Evolutionary conservation across 352 stramenopile species (phyloP), one percentile per base, ranked within the genome.

Genomic region (Paralagenidium karlingii): DNA sequence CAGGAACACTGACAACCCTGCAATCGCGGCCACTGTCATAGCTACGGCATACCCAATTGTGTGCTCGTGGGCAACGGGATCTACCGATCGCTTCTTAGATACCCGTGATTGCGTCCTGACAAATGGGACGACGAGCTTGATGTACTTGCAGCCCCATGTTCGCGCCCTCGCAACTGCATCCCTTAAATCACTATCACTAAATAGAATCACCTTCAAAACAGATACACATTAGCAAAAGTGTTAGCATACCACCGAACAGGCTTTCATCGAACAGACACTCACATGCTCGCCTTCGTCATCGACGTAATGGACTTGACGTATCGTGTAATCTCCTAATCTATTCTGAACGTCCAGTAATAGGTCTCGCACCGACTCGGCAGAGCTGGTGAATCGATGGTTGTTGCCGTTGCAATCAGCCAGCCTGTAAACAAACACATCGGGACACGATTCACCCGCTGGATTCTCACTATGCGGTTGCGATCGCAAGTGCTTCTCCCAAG

Each of bases 381-480:
- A 89, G 33, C 75, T 86, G 12, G 75, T 89, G 44, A 92, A 92
- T 2, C 78, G 75, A 22, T 92, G 78, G 36, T 81, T 92, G 42
- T 76, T 82, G 9, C 70, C 73, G 25, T 82, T 81, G 34, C 64
- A 80, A 43, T 92, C 78, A 3, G 71, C 69, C 34, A 92, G 53
- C 46, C 89, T 92, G 54, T 69, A 92, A 7, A 88, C 75, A 51
- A 92, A 92, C 38, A 67, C 68, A 18, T 66, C 54, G 3, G 64
- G 61, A 8, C 34, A 49, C n/a, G 12, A 24, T 42, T 68, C 55
- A 8, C 42, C 39, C 11, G 42, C 43, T 5, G 45, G 51, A 19
- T 49, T 40, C 12, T 74, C 60, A 5, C 34, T 24, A 18, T 24
- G 4, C 22, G 8, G 0, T 34, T 52, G 26, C n/a, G n/a, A 6